A percentile compares a stretch with the other conserved stretches of the same genome.
phyloP scores from a whole-genome alignment of 345 rosid species.

The Gossypioides kirkii region DNA sequence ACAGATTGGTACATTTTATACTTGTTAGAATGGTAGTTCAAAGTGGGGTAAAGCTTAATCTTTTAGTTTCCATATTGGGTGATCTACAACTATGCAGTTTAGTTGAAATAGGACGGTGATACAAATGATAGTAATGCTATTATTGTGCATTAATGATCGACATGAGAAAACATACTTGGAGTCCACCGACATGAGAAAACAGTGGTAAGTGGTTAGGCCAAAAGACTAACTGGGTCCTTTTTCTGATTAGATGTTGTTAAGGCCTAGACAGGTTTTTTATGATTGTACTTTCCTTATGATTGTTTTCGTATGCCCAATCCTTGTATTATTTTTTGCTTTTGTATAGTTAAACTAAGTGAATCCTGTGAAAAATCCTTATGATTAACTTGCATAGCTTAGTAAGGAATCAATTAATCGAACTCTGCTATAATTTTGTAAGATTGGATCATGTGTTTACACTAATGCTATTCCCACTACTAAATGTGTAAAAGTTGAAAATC shows the following conservation, averaged over 20 bases:
- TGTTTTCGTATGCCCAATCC: background rate
- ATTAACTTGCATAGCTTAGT: no score
- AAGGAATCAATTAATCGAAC: no score
- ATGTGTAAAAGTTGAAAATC: constrained; percentile 4
- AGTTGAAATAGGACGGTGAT: background rate
- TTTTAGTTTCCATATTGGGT: background rate
- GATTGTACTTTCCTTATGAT: background rate
- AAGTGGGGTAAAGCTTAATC: background rate
- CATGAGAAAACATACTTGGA: background rate
- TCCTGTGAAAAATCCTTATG: background rate
- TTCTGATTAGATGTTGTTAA: background rate
- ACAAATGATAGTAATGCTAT: background rate
- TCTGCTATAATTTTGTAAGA: no score
- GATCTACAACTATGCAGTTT: background rate
- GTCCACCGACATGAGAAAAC: background rate
- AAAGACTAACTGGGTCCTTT: background rate
- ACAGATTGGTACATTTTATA: background rate
- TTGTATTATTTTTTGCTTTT: background rate
- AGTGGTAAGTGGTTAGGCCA: background rate
- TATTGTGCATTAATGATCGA: background rate
- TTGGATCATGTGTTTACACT: constrained; percentile 11
- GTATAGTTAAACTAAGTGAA: background rate
- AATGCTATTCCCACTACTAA: background rate
- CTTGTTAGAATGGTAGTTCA: background rate
- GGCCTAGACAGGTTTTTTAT: background rate